Evolutionary conservation across 305 asterid genomes (phyloP).

Genomic region (Rubia tinctorum): DNA sequence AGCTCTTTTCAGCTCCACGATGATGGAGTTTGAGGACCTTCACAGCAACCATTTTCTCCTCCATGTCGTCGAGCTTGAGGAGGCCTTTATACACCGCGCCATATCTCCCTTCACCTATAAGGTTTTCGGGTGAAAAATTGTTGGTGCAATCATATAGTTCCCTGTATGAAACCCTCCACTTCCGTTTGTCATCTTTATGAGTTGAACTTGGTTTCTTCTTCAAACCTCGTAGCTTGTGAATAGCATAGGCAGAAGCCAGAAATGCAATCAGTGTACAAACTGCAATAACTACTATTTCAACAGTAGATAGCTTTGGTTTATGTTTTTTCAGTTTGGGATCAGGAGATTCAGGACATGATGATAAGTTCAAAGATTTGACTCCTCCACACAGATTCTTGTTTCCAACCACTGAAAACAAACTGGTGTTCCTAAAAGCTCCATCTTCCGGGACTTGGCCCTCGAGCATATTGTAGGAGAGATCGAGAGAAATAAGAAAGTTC

Average conservation of each 20-base stretch:
- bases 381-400: conserved; percentile 29
- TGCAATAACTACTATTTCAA: conserved; percentile 14
- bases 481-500: conserved; percentile 14
- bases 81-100: conserved; percentile 22
- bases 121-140: conserved; percentile 26
- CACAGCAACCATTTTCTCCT: conserved; percentile 23
- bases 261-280: conserved; percentile 11
- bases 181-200: background rate
- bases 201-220: background rate
- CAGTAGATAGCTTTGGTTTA: conserved; percentile 8
- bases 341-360: conserved; percentile 21
- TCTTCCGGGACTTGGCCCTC: conserved; percentile 25
- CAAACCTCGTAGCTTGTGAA: conserved; percentile 6
- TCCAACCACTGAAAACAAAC: conserved; percentile 19
- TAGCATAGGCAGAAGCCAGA: conserved; percentile 7
- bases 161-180: conserved; percentile 19
- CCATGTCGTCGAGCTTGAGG: background rate
- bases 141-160: conserved; percentile 18
- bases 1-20: conserved; percentile 28
- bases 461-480: conserved; percentile 30
- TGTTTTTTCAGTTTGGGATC: background rate
- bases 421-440: conserved; percentile 20
- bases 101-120: conserved; percentile 29
- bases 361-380: conserved; percentile 10
- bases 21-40: conserved; percentile 33